Evolutionary conservation across 495 filamentous ascomycete genomes (phyloP), one percentile per base, ranked within the genome.

Genomic region (Hyaloscypha variabilis): DNA sequence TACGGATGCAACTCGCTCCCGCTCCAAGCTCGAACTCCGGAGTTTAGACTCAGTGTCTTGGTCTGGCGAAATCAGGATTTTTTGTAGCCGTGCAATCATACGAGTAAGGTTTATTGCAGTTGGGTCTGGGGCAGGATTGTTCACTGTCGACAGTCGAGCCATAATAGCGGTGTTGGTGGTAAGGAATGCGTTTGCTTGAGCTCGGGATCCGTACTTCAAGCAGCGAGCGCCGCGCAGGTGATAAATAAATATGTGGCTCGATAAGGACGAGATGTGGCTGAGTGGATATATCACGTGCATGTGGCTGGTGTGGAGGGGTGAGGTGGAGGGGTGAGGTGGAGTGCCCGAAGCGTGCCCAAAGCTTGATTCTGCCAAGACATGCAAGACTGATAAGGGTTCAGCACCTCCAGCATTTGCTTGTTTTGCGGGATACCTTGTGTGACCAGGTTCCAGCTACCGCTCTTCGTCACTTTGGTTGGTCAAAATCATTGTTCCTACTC

Each of bases 41-140:
- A 93, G 77, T 25, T 80, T 78, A 21, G 70, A 71, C 64, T 81
- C 82, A 8, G 86, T 79, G 60, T 90, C 85, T 62, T 86, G 77
- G 54, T 86, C 83, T 58, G 89, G 83, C 23, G 85, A 84, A 31
- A 94, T 82, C 55, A 96, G 82, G 64, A 85, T 90, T 57, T 88
- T 81, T 73, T 94, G 88, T 6, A 96, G 80, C 2, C 91, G 88
- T 60, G 81, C 77, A 58, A 96, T 84, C n/a, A 94, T 83, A n/a
- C 90, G 84, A 53, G 80, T 83, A 11, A 94, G 83, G 68, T 90
- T 88, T 23, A 89, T 81, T 19, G 82, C 67, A 21, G 66, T 68
- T 19, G 56, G 30, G 68, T 71, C 69, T n/a, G 46, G 28, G 24
- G 42, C 31, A 14, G 53, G 25, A 42, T 34, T 17, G n/a, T 55